phyloP scores from a whole-genome alignment of 2,329 filamentous ascomycete genomes.

The Lecanicillium sp. region DNA sequence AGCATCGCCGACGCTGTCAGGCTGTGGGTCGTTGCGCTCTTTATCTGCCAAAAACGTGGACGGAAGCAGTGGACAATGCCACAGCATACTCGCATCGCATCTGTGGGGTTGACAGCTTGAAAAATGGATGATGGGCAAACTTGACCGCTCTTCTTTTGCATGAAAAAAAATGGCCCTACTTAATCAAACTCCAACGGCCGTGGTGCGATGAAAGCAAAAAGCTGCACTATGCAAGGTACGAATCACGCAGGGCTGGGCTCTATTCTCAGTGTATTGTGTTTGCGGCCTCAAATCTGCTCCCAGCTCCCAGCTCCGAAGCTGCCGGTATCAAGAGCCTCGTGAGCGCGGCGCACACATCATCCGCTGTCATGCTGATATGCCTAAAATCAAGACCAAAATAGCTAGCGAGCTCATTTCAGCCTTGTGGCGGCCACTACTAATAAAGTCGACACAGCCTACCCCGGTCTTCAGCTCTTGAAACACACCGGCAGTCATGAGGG shows the following conservation, averaged over 20 bases:
- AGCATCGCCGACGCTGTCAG: constrained; percentile 3
- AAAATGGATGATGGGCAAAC: neutral
- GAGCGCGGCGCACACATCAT: too few relatives aligned
- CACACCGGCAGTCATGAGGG: neutral
- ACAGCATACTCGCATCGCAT: too few relatives aligned
- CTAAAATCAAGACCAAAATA: neutral
- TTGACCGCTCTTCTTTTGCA: constrained; percentile 3
- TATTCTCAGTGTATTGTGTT: too few relatives aligned
- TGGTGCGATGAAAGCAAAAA: neutral
- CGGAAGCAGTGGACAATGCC: constrained; percentile 3
- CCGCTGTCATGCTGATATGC: too few relatives aligned
- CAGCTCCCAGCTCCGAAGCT: too few relatives aligned
- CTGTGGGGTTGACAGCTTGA: too few relatives aligned
- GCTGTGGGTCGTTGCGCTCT: constrained; percentile 2
- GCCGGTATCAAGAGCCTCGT: neutral
- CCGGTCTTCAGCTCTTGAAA: constrained; percentile 6
- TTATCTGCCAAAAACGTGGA: constrained; percentile 2
- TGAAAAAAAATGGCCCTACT: neutral
- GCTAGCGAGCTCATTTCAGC: neutral
- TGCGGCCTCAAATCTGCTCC: too few relatives aligned
- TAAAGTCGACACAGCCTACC: constrained; percentile 1
- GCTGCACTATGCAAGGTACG: neutral
- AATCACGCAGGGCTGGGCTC: neutral
- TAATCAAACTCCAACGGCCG: neutral
- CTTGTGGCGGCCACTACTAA: neutral